phyloP scores from a whole-genome alignment of 1,284 basidiomycete species.

The Rhodotorula sp. region DNA sequence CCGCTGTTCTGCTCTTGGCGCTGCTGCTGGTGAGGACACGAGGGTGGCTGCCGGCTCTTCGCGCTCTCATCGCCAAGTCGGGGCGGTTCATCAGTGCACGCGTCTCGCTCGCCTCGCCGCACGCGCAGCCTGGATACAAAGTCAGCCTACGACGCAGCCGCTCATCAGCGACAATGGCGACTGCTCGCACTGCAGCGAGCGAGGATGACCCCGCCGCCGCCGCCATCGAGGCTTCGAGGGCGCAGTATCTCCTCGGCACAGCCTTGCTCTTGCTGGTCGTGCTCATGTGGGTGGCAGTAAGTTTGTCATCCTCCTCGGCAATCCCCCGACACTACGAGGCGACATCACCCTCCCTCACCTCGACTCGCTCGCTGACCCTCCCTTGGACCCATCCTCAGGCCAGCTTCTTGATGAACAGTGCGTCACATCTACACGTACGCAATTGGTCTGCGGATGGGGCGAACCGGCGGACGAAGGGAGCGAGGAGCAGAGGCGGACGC shows the following conservation, averaged over 20 bases:
- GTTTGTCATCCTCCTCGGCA: background rate
- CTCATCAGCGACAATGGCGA: background rate
- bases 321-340: background rate
- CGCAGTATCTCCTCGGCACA: conserved; percentile 69
- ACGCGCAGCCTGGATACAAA: background rate
- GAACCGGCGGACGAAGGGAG: background rate
- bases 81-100: background rate
- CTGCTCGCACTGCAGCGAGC: background rate
- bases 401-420: conserved; percentile 44
- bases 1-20: too few relatives aligned
- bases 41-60: too few relatives aligned
- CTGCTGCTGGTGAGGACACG: too few relatives aligned
- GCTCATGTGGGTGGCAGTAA: conserved; percentile 69
- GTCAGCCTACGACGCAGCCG: background rate
- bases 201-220: background rate
- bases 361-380: background rate
- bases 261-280: conserved; percentile 74
- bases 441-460: background rate
- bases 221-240: background rate
- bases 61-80: too few relatives aligned
- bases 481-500: too few relatives aligned
- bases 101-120: too few relatives aligned
- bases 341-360: background rate
- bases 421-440: background rate
- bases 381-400: conserved; percentile 2